Conservation (phyloP, 2,329 filamentous ascomycete species). For the Bipolaris bicolor region DNA sequence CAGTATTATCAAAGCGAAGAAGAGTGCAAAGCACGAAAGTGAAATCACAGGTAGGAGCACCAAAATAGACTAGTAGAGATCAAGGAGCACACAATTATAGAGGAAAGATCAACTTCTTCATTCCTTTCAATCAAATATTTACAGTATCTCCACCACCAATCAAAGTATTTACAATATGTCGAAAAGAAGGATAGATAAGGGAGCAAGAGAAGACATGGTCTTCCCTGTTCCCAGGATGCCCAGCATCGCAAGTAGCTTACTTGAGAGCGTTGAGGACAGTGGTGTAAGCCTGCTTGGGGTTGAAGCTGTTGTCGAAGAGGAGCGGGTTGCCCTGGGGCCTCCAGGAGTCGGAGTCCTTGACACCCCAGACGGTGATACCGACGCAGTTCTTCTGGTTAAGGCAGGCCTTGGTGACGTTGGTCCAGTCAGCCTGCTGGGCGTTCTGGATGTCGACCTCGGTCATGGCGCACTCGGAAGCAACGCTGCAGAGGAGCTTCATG, state of each 20-base stretch:
- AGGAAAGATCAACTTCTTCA: not conserved
- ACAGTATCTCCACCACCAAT: constrained; percentile 7
- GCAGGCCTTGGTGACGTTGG: constrained; percentile 64
- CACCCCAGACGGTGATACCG: constrained; percentile 70
- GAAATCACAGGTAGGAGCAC: constrained; percentile 18
- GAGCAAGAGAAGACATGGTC: not conserved
- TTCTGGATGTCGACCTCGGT: constrained; percentile 73
- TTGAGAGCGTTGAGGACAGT: constrained; percentile 38
- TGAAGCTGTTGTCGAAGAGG: constrained; percentile 53
- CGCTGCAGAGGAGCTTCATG: constrained; percentile 59
- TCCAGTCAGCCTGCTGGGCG: constrained; percentile 64
- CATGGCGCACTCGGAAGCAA: constrained; percentile 66
- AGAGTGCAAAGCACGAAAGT: constrained; percentile 25
- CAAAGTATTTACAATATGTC: constrained; percentile 7
- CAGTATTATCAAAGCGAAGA: constrained; percentile 36
- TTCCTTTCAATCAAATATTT: constrained; percentile 7
- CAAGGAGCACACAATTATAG: not conserved
- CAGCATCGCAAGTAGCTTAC: constrained; percentile 11
- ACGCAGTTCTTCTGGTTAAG: constrained; percentile 66
- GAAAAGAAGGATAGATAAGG: not conserved
- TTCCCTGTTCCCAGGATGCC: not conserved
- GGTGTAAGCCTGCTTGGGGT: constrained; percentile 52
- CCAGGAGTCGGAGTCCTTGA: constrained; percentile 56
- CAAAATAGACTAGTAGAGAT: constrained; percentile 7
- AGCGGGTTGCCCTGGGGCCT: constrained; percentile 51